Evolutionary conservation across 2,329 filamentous ascomycete species (phyloP).

Genomic region (Pseudocercospora musae): DNA sequence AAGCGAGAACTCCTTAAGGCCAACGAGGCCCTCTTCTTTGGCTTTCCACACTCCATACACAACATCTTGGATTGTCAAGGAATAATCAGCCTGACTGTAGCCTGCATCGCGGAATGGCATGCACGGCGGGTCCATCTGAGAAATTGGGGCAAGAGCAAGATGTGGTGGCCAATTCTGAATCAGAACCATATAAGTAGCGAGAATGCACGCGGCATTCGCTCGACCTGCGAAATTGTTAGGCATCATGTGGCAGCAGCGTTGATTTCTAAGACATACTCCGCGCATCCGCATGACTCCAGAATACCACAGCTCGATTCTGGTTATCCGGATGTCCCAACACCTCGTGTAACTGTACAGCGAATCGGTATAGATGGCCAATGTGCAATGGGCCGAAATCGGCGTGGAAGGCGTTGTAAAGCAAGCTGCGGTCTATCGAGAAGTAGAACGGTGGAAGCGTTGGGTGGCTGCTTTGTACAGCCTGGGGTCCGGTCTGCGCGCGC

Average conservation of each 20-base stretch:
- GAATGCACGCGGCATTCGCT: conserved; percentile 88
- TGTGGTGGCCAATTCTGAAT: conserved; percentile 98
- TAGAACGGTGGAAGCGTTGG: conserved; percentile 71
- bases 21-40: conserved; percentile 90
- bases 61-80: conserved; percentile 91
- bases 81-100: conserved; percentile 97
- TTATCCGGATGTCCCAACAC: conserved; percentile 89
- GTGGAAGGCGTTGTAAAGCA: conserved; percentile 97
- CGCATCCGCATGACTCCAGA: conserved; percentile 91
- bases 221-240: conserved; percentile 56
- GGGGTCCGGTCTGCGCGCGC: conserved; percentile 59
- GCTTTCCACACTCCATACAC: conserved; percentile 99
- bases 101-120: conserved; percentile 99
- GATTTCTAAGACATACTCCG: conserved; percentile 62
- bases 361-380: conserved; percentile 94
- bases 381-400: conserved; percentile 97
- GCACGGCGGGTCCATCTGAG: conserved; percentile 91
- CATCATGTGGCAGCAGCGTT: conserved; percentile 10
- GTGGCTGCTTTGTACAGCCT: conserved; percentile 42
- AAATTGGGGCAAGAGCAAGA: conserved; percentile 88
- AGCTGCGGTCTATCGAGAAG: conserved; percentile 79
- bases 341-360: conserved; percentile 93
- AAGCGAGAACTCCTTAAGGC: conserved; percentile 88
- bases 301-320: conserved; percentile 84
- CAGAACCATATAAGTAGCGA: conserved; percentile 97